Conservation (phyloP, 2,329 filamentous ascomycete genomes). For the Colletotrichum sp. region DNA sequence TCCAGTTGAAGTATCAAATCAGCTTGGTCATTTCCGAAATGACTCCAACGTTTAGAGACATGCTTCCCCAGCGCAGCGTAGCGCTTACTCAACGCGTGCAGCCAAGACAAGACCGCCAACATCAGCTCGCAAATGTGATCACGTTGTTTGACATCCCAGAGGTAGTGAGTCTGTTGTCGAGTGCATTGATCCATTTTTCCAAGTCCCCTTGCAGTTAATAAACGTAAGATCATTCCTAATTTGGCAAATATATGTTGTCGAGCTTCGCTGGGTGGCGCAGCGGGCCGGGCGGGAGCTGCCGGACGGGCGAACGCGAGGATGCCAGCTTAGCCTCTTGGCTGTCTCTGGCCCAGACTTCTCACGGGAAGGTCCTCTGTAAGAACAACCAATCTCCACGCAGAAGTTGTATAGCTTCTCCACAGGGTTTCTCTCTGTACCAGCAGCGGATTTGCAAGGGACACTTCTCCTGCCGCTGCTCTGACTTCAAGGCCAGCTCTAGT, state of each 20-base stretch:
- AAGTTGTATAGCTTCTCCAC: background rate
- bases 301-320: background rate
- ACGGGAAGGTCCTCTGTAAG: rapidly evolving
- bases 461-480: rapidly evolving
- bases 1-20: background rate
- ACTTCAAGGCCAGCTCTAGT: background rate
- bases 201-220: background rate
- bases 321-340: background rate
- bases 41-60: background rate
- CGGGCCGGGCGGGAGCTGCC: background rate
- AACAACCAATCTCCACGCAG: background rate
- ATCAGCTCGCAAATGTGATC: background rate
- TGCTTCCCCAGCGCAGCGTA: background rate
- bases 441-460: background rate
- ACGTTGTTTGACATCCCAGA: background rate
- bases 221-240: background rate
- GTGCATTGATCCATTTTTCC: background rate
- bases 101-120: background rate
- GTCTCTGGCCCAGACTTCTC: background rate
- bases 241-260: background rate
- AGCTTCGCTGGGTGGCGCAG: background rate
- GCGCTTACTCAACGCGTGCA: background rate
- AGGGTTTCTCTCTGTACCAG: rapidly evolving
- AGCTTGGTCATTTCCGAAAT: rapidly evolving
- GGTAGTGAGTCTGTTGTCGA: rapidly evolving